These are phyloP conservation scores for Hypoxylon sp. DNA, from an alignment of 2,329 filamentous ascomycete species.

Conservation along the genomic window DNA sequence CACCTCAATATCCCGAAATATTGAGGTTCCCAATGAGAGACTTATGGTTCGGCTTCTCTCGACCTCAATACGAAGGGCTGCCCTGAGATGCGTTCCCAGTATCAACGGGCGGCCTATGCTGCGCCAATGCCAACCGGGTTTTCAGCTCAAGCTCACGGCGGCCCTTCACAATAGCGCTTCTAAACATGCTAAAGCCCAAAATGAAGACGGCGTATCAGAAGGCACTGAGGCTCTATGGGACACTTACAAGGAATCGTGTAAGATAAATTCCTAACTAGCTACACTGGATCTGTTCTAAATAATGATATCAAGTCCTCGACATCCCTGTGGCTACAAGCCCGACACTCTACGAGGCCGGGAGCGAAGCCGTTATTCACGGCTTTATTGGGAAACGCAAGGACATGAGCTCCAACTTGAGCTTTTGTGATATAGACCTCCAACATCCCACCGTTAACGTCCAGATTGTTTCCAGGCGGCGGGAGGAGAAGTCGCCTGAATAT, in stretches of 20 bases:
- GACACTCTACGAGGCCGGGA: slow-evolving; percentile 49
- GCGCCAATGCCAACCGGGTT: slow-evolving; percentile 22
- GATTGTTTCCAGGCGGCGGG: slow-evolving; percentile 62
- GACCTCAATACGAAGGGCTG: slow-evolving; percentile 20
- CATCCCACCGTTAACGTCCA: slow-evolving; percentile 54
- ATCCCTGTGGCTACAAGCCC: neutral
- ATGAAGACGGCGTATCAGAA: neutral
- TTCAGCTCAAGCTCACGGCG: slow-evolving; percentile 26
- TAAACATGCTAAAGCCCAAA: neutral
- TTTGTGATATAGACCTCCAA: slow-evolving; percentile 68
- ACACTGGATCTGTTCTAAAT: slow-evolving; percentile 5
- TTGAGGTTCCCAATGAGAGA: slow-evolving; percentile 14
- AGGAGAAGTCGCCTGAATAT: slow-evolving; percentile 56
- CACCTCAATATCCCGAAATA: slow-evolving; percentile 1
- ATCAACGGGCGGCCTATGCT: slow-evolving; percentile 29
- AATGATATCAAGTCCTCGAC: slow-evolving; percentile 13
- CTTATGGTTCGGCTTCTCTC: slow-evolving; percentile 40
- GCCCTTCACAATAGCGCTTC: slow-evolving; percentile 18
- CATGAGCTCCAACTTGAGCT: slow-evolving; percentile 78
- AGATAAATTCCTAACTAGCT: slow-evolving; percentile 30
- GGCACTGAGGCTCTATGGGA: slow-evolving; percentile 18
- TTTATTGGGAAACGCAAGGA: slow-evolving; percentile 79
- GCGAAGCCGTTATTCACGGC: slow-evolving; percentile 72
- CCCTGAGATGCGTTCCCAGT: slow-evolving; percentile 35
- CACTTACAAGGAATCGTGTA: slow-evolving; percentile 44